These are phyloP conservation scores for Poronia punctata DNA, from an alignment of 495 filamentous ascomycete species.

Conservation along the genomic window DNA sequence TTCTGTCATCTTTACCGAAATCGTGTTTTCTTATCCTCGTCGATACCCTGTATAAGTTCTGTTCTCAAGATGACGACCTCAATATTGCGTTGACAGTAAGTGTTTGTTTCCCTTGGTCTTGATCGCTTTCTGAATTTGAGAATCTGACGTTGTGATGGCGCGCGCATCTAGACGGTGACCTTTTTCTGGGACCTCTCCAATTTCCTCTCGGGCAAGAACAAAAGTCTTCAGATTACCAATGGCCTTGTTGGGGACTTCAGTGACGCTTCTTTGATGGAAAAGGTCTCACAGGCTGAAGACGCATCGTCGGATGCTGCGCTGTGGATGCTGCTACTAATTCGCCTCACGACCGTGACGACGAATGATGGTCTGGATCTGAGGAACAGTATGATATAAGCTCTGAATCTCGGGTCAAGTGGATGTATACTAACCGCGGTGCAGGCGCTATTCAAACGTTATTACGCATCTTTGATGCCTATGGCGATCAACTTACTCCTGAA, in stretches of 20 bases:
- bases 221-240: constrained; percentile 39
- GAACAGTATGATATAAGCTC: constrained; percentile 51
- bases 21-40: constrained; percentile 75
- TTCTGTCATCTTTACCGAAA: constrained; percentile 70
- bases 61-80: constrained; percentile 78
- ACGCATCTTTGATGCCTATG: constrained; percentile 86
- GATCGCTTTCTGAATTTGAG: too few relatives aligned
- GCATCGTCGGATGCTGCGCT: constrained; percentile 54
- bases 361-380: constrained; percentile 79
- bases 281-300: constrained; percentile 43
- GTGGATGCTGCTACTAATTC: constrained; percentile 78
- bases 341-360: constrained; percentile 67
- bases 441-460: constrained; percentile 81
- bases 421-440: constrained; percentile 22
- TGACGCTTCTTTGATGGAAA: constrained; percentile 40
- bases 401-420: not conserved
- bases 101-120: not conserved
- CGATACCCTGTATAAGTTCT: constrained; percentile 83
- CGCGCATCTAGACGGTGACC: constrained; percentile 58
- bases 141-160: too few relatives aligned
- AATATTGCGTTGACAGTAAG: constrained; percentile 87
- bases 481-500: constrained; percentile 66
- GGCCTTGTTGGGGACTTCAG: constrained; percentile 44
- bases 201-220: constrained; percentile 54
- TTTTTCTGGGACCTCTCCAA: constrained; percentile 95